phyloP scores from a whole-genome alignment of 192 early-diverging fungal species.

The Glomus cerebriforme region DNA sequence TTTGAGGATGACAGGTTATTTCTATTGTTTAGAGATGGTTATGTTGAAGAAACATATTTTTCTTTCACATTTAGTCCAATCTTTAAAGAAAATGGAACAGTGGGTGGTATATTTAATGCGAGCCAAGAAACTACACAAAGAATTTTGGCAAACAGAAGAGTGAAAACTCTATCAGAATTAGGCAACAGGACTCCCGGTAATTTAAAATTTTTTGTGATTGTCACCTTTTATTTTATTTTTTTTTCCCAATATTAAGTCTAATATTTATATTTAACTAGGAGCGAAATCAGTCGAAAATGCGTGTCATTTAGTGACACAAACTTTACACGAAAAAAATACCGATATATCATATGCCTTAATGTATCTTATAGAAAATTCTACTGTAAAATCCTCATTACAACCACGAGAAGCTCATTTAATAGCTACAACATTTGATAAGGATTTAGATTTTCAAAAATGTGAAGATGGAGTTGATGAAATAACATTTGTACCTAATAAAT shows the following conservation, averaged over 20 bases:
- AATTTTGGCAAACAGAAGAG: conserved; percentile 35
- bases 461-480: conserved; percentile 19
- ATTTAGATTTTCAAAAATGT: background rate
- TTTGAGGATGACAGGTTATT: background rate
- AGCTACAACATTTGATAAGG: conserved; percentile 21
- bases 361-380: conserved; percentile 18
- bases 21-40: conserved; percentile 30
- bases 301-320: background rate
- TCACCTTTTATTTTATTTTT: background rate
- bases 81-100: conserved; percentile 33
- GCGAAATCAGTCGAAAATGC: conserved; percentile 1
- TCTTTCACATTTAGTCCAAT: conserved; percentile 41
- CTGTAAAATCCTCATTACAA: background rate
- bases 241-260: background rate
- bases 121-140: conserved; percentile 39
- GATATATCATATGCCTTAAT: conserved; percentile 26
- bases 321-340: background rate
- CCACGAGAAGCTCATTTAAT: background rate
- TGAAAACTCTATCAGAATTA: conserved; percentile 35
- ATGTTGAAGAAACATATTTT: conserved; percentile 41
- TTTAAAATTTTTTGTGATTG: background rate
- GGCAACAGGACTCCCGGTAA: conserved; percentile 29
- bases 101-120: conserved; percentile 35
- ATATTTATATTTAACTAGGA: background rate
- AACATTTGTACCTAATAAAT: background rate